Evolutionary conservation across 306 rosid genomes (phyloP).

Genomic region (Dicorynia guianensis): DNA sequence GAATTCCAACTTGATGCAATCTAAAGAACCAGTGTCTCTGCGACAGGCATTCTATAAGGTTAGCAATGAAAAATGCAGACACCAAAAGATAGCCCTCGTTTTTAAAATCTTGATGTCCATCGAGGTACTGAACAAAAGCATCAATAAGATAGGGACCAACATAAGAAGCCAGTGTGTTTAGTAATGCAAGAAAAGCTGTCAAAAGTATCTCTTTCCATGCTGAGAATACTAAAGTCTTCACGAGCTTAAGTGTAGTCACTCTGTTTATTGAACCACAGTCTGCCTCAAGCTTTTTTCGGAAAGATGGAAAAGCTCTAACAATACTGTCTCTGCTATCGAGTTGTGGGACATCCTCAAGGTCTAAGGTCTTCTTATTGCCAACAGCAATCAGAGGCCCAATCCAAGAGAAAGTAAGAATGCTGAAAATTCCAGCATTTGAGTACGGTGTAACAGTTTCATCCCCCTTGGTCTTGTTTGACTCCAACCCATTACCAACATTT

Average conservation of each 20-base stretch:
- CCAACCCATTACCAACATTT: not conserved
- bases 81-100: constrained; percentile 56
- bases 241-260: constrained; percentile 52
- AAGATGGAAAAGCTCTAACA: constrained; percentile 44
- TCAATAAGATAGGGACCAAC: constrained; percentile 66
- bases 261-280: constrained; percentile 48
- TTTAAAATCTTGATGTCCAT: constrained; percentile 42
- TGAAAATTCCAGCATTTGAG: constrained; percentile 63
- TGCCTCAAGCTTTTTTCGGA: constrained; percentile 46
- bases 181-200: constrained; percentile 38
- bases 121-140: constrained; percentile 55
- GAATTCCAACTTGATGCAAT: constrained; percentile 52
- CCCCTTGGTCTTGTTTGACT: constrained; percentile 45
- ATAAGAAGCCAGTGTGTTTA: constrained; percentile 53
- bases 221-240: constrained; percentile 39
- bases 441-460: constrained; percentile 56
- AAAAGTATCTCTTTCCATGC: constrained; percentile 56
- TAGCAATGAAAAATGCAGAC: constrained; percentile 51
- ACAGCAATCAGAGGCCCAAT: constrained; percentile 52
- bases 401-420: constrained; percentile 60
- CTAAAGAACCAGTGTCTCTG: constrained; percentile 56
- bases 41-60: constrained; percentile 50
- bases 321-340: constrained; percentile 51
- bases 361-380: constrained; percentile 51
- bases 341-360: constrained; percentile 64